phyloP scores from a whole-genome alignment of 2,329 filamentous ascomycete genomes.

The Verticillium longisporum region DNA sequence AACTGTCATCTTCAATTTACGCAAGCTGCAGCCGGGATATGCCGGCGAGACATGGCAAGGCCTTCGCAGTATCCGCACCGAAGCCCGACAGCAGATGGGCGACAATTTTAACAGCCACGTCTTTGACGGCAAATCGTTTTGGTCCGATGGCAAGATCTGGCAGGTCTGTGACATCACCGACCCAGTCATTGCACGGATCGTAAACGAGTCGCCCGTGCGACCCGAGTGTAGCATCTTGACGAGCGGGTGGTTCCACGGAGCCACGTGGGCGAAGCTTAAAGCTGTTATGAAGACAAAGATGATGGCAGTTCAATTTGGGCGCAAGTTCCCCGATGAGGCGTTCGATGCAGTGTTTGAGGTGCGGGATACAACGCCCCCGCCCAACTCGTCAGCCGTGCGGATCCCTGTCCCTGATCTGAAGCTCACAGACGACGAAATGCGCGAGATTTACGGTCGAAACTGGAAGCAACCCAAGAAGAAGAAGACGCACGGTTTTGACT shows the following conservation, averaged over 20 bases:
- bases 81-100: slow-evolving; percentile 30
- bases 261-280: slow-evolving; percentile 76
- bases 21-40: slow-evolving; percentile 39
- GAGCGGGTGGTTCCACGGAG: slow-evolving; percentile 81
- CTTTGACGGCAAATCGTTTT: slow-evolving; percentile 73
- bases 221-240: slow-evolving; percentile 49
- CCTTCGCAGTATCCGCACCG: slow-evolving; percentile 29
- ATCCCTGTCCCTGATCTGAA: slow-evolving; percentile 31
- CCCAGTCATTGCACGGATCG: slow-evolving; percentile 59
- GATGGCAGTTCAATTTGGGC: slow-evolving; percentile 53
- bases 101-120: slow-evolving; percentile 55
- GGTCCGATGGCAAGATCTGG: slow-evolving; percentile 82
- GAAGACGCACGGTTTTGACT: slow-evolving; percentile 11
- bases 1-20: slow-evolving; percentile 78
- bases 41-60: slow-evolving; percentile 43
- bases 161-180: slow-evolving; percentile 91
- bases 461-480: slow-evolving; percentile 18
- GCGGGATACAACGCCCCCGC: slow-evolving; percentile 23
- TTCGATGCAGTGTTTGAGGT: slow-evolving; percentile 35
- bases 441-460: slow-evolving; percentile 23
- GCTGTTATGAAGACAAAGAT: slow-evolving; percentile 87
- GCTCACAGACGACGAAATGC: slow-evolving; percentile 28
- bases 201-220: slow-evolving; percentile 57
- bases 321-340: slow-evolving; percentile 40
- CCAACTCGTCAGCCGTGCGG: slow-evolving; percentile 20